A percentile compares a stretch with the other conserved stretches of the same genome.
Conservation (phyloP, 2,329 filamentous ascomycete species). For the Bretziella fagacearum region DNA sequence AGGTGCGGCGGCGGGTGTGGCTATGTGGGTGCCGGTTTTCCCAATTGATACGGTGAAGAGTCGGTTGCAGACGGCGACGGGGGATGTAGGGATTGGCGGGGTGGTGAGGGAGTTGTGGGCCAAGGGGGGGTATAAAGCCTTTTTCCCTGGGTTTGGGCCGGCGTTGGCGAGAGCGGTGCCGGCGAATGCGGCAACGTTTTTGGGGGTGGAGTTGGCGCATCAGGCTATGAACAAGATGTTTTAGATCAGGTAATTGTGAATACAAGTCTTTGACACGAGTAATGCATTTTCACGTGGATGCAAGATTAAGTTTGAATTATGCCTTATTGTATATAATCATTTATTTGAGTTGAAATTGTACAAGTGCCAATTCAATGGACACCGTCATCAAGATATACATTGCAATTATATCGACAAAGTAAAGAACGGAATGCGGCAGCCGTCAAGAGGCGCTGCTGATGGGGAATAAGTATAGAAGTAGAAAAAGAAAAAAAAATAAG, state of each 20-base stretch:
- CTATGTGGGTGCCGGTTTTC: conserved; percentile 99
- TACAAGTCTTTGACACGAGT: neutral
- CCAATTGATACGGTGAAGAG: conserved; percentile 95
- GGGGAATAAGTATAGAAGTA: neutral
- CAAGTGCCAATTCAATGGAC: neutral
- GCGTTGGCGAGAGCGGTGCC: conserved; percentile 85
- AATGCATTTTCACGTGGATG: neutral
- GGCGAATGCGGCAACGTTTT: conserved; percentile 89
- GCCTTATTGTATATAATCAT: neutral
- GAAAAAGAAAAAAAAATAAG: neutral
- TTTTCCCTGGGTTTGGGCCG: conserved; percentile 93
- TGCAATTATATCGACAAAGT: neutral
- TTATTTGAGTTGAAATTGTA: neutral
- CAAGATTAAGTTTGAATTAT: neutral
- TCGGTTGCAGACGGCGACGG: conserved; percentile 75
- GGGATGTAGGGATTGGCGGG: conserved; percentile 63
- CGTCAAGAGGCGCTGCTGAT: neutral
- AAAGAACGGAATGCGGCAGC: conserved; percentile 1
- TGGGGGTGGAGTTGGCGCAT: conserved; percentile 70
- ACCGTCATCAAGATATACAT: conserved; percentile 4
- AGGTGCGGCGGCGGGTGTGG: conserved; percentile 78
- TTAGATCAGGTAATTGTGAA: conserved; percentile 20
- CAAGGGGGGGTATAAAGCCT: conserved; percentile 69
- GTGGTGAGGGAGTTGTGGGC: conserved; percentile 72
- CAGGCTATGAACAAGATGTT: conserved; percentile 67